A percentile compares a stretch with the other conserved stretches of the same genome.
These are phyloP conservation scores for Globisporangium polare DNA, from an alignment of 352 stramenopile species.

Conservation along the genomic window DNA sequence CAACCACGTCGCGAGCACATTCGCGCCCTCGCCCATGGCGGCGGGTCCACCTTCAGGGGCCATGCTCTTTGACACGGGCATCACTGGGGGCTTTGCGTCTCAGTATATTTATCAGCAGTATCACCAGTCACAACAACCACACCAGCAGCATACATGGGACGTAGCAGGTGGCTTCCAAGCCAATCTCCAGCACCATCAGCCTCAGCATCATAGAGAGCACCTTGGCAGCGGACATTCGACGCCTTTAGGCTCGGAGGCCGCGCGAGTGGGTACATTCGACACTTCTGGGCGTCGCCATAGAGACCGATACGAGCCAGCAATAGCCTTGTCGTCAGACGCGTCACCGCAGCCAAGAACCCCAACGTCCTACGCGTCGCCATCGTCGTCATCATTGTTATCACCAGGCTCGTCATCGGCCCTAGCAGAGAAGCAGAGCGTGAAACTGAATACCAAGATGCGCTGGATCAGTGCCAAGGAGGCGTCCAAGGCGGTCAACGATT, in stretches of 20 bases:
- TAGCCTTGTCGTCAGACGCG: not conserved
- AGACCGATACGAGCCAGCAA: not conserved
- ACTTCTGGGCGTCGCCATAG: not conserved
- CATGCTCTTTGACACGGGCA: constrained; percentile 1
- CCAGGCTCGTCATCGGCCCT: not conserved
- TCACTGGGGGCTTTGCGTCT: not conserved
- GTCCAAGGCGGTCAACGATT: constrained; percentile 76
- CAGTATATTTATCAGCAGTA: not conserved
- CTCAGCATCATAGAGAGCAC: not conserved
- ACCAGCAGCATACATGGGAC: not conserved
- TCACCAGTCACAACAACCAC: not conserved
- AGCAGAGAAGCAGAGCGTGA: constrained; percentile 5
- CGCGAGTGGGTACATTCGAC: not conserved
- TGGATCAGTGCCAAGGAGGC: constrained; percentile 79
- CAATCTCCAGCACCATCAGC: not conserved
- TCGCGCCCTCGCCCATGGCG: not conserved
- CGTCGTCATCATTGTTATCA: not conserved
- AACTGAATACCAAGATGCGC: constrained; percentile 51
- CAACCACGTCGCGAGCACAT: constrained; percentile 2
- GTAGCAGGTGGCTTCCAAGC: not conserved
- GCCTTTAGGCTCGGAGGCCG: not conserved
- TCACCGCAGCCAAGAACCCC: not conserved
- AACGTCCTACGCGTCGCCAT: not conserved
- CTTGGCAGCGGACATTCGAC: not conserved
- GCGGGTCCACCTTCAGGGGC: not conserved